Conservation (phyloP, 805 yeast genomes). For the Metschnikowia lochheadii region DNA sequence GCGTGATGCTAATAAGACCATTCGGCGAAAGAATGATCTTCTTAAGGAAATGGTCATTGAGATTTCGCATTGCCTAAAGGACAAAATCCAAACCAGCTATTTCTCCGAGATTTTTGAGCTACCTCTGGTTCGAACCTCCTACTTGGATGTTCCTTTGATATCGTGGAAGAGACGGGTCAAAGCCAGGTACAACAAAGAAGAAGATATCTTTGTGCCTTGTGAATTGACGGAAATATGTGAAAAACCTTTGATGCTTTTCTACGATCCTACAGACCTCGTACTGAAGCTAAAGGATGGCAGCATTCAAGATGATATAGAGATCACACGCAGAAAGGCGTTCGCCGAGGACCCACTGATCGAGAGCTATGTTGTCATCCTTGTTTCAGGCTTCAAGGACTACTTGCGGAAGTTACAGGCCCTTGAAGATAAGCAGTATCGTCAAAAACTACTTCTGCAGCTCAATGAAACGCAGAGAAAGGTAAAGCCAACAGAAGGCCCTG, state of each 20-base stretch:
- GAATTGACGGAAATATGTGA: conserved; percentile 41
- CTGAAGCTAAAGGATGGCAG: conserved; percentile 12
- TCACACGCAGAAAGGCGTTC: conserved; percentile 5
- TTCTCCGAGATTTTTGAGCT: conserved; percentile 15
- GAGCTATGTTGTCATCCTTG: conserved; percentile 38
- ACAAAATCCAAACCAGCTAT: conserved; percentile 24
- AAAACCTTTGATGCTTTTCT: conserved; percentile 40
- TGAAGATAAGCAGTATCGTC: conserved; percentile 45
- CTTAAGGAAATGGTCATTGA: conserved; percentile 47
- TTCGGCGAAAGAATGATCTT: conserved; percentile 47
- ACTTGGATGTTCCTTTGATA: conserved; percentile 40
- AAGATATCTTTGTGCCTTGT: conserved; percentile 56
- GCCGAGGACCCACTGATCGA: conserved; percentile 20
- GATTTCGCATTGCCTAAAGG: conserved; percentile 28
- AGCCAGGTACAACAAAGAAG: conserved; percentile 44
- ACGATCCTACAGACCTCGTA: conserved; percentile 45
- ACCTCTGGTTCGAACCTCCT: conserved; percentile 22
- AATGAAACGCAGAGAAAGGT: conserved; percentile 3
- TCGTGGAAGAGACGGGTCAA: conserved; percentile 49
- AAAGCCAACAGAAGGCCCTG: neutral
- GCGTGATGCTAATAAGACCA: conserved; percentile 31
- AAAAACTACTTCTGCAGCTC: conserved; percentile 13
- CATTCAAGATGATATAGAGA: conserved; percentile 8
- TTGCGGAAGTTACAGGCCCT: conserved; percentile 39
- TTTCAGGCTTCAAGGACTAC: conserved; percentile 48